Conservation (phyloP, 2,329 filamentous ascomycete species). For the Aspergillus sp. region DNA sequence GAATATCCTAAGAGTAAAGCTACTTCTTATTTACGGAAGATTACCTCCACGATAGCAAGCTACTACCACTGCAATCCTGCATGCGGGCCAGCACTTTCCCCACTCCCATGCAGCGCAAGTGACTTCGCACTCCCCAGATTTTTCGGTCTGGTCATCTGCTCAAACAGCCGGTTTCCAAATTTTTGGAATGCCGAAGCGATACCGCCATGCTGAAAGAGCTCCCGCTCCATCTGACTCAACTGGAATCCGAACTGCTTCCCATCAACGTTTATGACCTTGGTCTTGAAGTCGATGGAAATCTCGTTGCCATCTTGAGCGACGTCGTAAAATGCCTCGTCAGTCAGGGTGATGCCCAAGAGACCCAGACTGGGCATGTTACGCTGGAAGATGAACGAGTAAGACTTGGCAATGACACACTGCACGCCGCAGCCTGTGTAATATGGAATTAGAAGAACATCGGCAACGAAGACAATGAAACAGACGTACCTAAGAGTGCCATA, state of each 20-base stretch:
- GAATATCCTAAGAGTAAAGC: too few species aligned
- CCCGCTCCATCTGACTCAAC: conserved; percentile 44
- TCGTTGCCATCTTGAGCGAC: conserved; percentile 33
- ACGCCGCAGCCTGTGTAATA: conserved; percentile 28
- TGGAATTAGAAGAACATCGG: neutral
- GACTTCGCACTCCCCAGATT: neutral
- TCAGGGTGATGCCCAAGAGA: conserved; percentile 47
- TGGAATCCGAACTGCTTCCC: neutral
- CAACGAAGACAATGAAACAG: neutral
- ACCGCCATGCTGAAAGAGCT: conserved; percentile 41
- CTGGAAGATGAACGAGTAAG: conserved; percentile 51
- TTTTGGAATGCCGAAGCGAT: conserved; percentile 44
- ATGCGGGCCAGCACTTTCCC: neutral
- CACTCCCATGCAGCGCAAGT: neutral
- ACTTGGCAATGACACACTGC: conserved; percentile 48
- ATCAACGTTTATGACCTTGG: conserved; percentile 24
- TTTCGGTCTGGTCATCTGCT: conserved; percentile 23
- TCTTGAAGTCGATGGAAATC: conserved; percentile 41
- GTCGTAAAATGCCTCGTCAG: conserved; percentile 44
- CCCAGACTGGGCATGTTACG: conserved; percentile 51
- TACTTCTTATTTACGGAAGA: too few species aligned
- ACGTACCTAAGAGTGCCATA: conserved; percentile 39
- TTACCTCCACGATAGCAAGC: neutral
- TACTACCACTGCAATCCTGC: conserved; percentile 1
- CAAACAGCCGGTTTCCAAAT: conserved; percentile 41